Conservation (phyloP, 495 filamentous ascomycete species). For the Xanthoparmelia taractica region DNA sequence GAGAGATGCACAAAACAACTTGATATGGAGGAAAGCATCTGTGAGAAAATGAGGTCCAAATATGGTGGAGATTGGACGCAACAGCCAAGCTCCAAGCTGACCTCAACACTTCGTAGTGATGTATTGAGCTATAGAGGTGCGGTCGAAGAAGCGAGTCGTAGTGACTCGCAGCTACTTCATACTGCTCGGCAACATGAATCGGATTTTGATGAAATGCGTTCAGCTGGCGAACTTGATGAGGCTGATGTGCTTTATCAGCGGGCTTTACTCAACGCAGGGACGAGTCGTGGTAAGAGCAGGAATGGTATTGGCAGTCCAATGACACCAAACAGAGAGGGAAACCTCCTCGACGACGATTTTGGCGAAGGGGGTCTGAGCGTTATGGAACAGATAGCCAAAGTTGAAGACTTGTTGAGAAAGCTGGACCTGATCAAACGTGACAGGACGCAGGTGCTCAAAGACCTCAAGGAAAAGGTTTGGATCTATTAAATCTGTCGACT, state of each 20-base stretch:
- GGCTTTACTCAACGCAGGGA: slow-evolving; percentile 63
- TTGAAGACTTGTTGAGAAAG: slow-evolving; percentile 88
- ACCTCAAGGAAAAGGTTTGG: slow-evolving; percentile 89
- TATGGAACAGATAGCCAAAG: slow-evolving; percentile 76
- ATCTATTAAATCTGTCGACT: not conserved
- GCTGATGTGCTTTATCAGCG: slow-evolving; percentile 83
- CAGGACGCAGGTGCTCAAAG: slow-evolving; percentile 82
- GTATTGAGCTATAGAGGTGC: slow-evolving; percentile 79
- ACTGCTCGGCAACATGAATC: slow-evolving; percentile 76
- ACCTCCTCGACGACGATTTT: slow-evolving; percentile 84
- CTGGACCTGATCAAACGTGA: slow-evolving; percentile 87
- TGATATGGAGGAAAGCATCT: slow-evolving; percentile 94
- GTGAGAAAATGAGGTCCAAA: slow-evolving; percentile 98
- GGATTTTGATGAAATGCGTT: slow-evolving; percentile 93
- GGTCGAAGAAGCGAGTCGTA: slow-evolving; percentile 78
- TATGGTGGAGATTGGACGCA: slow-evolving; percentile 96
- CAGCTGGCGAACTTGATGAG: slow-evolving; percentile 79
- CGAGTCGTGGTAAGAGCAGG: slow-evolving; percentile 53
- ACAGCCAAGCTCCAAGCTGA: slow-evolving; percentile 85
- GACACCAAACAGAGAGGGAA: slow-evolving; percentile 54
- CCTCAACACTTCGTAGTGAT: slow-evolving; percentile 77
- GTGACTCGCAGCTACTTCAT: slow-evolving; percentile 75
- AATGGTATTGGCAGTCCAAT: slow-evolving; percentile 54
- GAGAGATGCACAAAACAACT: slow-evolving; percentile 78
- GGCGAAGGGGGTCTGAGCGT: slow-evolving; percentile 72